A percentile compares a stretch with the other conserved stretches of the same genome.
These are phyloP conservation scores for Pseudogymnoascus sp. DNA, from an alignment of 2,329 filamentous ascomycete genomes.

Conservation along the genomic window DNA sequence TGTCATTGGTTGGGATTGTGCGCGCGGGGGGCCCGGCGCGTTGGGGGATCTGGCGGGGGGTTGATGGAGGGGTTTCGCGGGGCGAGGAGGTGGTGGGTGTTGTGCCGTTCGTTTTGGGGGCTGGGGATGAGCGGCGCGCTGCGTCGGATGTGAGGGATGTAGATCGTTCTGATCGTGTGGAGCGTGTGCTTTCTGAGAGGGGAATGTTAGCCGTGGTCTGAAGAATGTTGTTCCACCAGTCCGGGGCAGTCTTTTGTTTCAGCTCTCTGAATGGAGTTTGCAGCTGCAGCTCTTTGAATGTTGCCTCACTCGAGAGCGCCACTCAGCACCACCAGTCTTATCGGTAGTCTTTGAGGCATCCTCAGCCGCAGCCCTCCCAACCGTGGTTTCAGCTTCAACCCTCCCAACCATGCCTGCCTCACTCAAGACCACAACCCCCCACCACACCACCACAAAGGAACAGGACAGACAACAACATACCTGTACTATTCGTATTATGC, in stretches of 20 bases:
- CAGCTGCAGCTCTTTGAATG: neutral
- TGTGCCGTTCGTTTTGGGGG: constrained; percentile 12
- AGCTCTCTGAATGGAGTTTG: neutral
- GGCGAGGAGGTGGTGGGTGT: constrained; percentile 12
- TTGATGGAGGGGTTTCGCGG: constrained; percentile 10
- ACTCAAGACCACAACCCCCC: neutral
- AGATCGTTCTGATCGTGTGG: neutral
- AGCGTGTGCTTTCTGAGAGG: neutral
- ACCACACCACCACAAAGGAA: neutral
- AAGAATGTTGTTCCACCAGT: constrained; percentile 14
- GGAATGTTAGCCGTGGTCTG: constrained; percentile 10
- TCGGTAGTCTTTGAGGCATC: neutral
- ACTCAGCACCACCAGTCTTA: neutral
- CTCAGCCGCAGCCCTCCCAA: neutral
- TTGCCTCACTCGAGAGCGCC: neutral
- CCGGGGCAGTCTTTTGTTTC: neutral
- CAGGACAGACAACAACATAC: constrained; percentile 15
- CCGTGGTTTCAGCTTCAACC: neutral
- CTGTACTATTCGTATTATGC: constrained; percentile 24
- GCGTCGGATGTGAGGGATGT: neutral
- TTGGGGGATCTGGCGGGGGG: constrained; percentile 19
- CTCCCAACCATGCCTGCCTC: neutral
- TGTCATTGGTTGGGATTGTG: neutral
- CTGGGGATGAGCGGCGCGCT: neutral
- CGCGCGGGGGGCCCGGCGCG: constrained; percentile 21